phyloP scores from a whole-genome alignment of 208 protist species.

The Wallacemonas sp. region DNA sequence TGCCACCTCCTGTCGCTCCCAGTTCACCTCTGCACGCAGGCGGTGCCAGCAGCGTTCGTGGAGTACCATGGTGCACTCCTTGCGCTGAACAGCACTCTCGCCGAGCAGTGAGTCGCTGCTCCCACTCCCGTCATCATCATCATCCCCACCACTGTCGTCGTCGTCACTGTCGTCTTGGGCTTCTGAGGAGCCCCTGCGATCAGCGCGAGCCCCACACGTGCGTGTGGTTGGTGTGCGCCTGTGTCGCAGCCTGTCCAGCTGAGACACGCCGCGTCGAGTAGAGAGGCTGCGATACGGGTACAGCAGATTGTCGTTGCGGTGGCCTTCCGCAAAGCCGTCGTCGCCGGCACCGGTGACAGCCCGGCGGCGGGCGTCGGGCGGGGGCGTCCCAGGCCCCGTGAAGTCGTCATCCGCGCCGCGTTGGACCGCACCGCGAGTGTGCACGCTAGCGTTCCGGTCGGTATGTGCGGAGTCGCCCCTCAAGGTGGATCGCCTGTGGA shows the following conservation, averaged over 20 bases:
- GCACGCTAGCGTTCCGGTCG: too few relatives aligned
- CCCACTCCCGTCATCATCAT: neutral
- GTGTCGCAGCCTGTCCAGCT: neutral
- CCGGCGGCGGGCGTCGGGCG: neutral
- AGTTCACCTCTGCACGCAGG: constrained; percentile 14
- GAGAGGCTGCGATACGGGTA: constrained; percentile 11
- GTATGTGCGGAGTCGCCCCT: too few relatives aligned
- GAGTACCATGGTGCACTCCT: constrained; percentile 7
- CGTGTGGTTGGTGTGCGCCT: neutral
- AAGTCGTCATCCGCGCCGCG: too few relatives aligned
- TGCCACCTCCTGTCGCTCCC: constrained; percentile 12
- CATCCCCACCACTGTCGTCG: neutral
- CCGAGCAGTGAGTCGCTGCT: neutral
- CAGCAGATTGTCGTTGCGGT: constrained; percentile 2
- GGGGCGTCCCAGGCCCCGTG: too few relatives aligned
- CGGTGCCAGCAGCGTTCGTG: constrained; percentile 18
- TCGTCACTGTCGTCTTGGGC: neutral
- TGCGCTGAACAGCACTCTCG: neutral
- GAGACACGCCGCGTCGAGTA: neutral
- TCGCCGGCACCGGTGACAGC: neutral
- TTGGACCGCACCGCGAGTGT: too few relatives aligned
- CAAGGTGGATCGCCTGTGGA: too few relatives aligned
- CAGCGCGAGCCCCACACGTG: too few relatives aligned
- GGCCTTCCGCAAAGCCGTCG: neutral
- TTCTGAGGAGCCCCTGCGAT: neutral